These are phyloP conservation scores for Chaetothyriales sp. DNA, from an alignment of 2,329 filamentous ascomycete species.

Conservation along the genomic window DNA sequence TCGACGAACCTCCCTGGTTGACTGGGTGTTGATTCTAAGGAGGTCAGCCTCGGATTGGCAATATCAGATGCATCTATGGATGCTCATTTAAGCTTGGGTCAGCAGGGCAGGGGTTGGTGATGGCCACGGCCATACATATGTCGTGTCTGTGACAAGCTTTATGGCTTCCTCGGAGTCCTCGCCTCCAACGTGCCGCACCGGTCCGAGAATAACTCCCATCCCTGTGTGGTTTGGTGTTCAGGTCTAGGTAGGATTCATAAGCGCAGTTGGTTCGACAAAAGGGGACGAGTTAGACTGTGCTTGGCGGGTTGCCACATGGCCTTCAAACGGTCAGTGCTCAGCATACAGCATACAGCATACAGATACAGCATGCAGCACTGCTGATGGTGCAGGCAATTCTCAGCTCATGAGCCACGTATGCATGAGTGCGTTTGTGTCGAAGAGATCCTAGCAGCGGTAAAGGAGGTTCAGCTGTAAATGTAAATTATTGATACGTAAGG, in stretches of 20 bases:
- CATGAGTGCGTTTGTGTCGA: no score
- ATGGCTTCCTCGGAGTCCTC: conserved; percentile 46
- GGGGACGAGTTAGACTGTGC: conserved; percentile 14
- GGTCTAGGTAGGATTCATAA: conserved; percentile 42
- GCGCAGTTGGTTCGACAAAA: conserved; percentile 47
- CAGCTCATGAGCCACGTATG: no score
- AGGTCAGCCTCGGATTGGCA: neutral
- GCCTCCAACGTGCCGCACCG: conserved; percentile 44
- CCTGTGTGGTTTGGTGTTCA: conserved; percentile 43
- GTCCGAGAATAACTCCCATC: conserved; percentile 49
- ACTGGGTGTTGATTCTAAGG: no score
- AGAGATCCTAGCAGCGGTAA: no score
- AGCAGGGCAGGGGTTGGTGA: neutral
- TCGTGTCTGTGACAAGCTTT: conserved; percentile 42
- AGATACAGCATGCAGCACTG: no score
- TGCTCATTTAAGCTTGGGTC: neutral
- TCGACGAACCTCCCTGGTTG: no score
- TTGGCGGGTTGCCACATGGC: no score
- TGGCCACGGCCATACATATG: conserved; percentile 38
- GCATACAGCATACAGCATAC: no score
- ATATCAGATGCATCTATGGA: neutral
- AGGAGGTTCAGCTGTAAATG: no score
- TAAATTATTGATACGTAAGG: no score
- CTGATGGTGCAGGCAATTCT: no score
- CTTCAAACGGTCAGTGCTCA: no score